phyloP scores from a whole-genome alignment of 2,329 filamentous ascomycete species.

The Drechslerella coelobrocha region DNA sequence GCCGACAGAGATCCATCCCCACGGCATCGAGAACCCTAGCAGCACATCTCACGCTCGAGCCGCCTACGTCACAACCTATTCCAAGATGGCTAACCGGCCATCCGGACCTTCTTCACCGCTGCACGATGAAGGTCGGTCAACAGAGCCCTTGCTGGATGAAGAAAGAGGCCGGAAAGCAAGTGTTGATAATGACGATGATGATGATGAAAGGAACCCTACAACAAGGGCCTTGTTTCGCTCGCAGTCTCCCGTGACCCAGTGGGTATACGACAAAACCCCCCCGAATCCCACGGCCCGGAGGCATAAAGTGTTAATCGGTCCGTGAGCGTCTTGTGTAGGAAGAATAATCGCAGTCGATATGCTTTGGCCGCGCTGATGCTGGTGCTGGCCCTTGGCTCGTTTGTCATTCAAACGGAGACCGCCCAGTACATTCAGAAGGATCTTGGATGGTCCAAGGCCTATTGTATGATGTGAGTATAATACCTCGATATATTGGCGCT shows the following conservation, averaged over 20 bases:
- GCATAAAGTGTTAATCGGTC: conserved; percentile 59
- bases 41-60: background rate
- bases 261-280: conserved; percentile 56
- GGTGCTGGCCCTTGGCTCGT: conserved; percentile 79
- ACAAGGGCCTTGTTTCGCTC: conserved; percentile 56
- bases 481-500: conserved; percentile 10
- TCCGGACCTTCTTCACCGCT: conserved; percentile 11
- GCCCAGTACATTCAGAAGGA: conserved; percentile 93
- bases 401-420: conserved; percentile 89
- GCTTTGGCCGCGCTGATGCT: conserved; percentile 86
- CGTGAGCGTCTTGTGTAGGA: conserved; percentile 63
- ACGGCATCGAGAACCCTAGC: background rate
- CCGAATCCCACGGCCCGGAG: conserved; percentile 54
- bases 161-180: conserved; percentile 54
- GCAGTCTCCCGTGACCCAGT: conserved; percentile 58
- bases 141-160: conserved; percentile 65
- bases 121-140: conserved; percentile 54
- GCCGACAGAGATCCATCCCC: too few species aligned
- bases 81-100: conserved; percentile 6
- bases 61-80: background rate
- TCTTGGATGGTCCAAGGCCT: conserved; percentile 95
- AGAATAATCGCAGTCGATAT: conserved; percentile 80
- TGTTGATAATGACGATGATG: conserved; percentile 36
- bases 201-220: conserved; percentile 16
- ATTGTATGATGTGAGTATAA: conserved; percentile 88